Conservation (phyloP, 768 basidiomycete genomes). For the Lactarius pseudohatsudake region DNA sequence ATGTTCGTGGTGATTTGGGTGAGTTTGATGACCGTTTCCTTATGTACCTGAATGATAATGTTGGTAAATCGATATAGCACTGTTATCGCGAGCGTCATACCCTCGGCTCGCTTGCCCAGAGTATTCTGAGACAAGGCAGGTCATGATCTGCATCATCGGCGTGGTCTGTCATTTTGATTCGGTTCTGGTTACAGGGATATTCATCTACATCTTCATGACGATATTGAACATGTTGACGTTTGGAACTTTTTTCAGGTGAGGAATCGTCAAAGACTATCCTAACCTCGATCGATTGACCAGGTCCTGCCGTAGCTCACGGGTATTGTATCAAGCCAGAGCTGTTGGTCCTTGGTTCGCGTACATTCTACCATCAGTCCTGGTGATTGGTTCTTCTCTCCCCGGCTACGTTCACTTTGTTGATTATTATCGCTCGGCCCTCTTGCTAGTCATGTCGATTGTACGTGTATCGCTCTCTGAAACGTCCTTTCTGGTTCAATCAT, state of each 20-base stretch:
- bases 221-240: slow-evolving; percentile 26
- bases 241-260: slow-evolving; percentile 25
- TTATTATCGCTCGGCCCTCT: neutral
- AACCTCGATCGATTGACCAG: neutral
- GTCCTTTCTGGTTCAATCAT: neutral
- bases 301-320: no score
- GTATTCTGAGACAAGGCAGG: slow-evolving; percentile 27
- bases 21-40: neutral
- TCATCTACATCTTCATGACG: slow-evolving; percentile 26
- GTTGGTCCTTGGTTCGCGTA: slow-evolving; percentile 25
- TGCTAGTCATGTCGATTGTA: slow-evolving; percentile 25
- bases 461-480: neutral
- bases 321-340: no score
- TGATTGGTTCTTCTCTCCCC: slow-evolving; percentile 8
- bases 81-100: slow-evolving; percentile 18
- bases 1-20: slow-evolving; percentile 19
- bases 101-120: slow-evolving; percentile 19
- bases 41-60: neutral
- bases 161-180: neutral
- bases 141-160: neutral
- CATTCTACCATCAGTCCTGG: slow-evolving; percentile 24
- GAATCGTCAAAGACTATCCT: neutral
- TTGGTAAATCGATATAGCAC: slow-evolving; percentile 7
- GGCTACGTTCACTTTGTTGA: neutral
- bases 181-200: slow-evolving; percentile 13